A percentile compares a stretch with the other conserved stretches of the same genome.
Conservation (phyloP, 2,329 filamentous ascomycete species). For the Sclerotinia borealis region DNA sequence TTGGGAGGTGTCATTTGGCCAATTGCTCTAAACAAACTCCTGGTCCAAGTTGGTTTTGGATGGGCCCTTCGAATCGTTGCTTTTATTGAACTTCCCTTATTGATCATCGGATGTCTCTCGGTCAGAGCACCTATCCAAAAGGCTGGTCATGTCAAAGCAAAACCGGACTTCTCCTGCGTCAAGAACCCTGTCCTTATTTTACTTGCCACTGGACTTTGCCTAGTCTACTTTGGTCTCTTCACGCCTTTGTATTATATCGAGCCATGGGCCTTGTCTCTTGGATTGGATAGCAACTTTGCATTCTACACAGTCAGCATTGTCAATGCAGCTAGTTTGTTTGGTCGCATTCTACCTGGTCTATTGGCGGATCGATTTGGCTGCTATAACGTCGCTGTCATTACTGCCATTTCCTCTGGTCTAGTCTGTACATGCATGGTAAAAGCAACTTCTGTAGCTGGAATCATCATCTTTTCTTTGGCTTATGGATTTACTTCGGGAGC, state of each 20-base stretch:
- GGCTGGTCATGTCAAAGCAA: slow-evolving; percentile 6
- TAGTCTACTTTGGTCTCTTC: slow-evolving; percentile 39
- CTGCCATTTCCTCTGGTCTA: background rate
- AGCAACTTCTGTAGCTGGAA: slow-evolving; percentile 2
- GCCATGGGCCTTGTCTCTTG: slow-evolving; percentile 38
- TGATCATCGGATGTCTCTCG: slow-evolving; percentile 14
- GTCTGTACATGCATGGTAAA: slow-evolving; percentile 2
- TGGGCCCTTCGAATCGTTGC: slow-evolving; percentile 23
- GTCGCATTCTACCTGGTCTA: background rate
- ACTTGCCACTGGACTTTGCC: slow-evolving; percentile 22
- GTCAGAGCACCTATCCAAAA: slow-evolving; percentile 1
- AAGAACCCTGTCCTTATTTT: slow-evolving; percentile 18
- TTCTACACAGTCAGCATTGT: slow-evolving; percentile 47
- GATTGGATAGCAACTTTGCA: slow-evolving; percentile 41
- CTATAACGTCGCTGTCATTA: slow-evolving; percentile 13
- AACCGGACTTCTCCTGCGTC: slow-evolving; percentile 15
- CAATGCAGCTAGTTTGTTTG: slow-evolving; percentile 25
- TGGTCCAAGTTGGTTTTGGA: slow-evolving; percentile 30
- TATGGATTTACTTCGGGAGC: slow-evolving; percentile 20
- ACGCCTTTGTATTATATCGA: slow-evolving; percentile 42
- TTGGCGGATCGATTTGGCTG: slow-evolving; percentile 8
- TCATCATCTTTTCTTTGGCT: background rate
- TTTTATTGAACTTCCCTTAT: slow-evolving; percentile 24
- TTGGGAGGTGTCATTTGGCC: slow-evolving; percentile 34
- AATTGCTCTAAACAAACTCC: slow-evolving; percentile 29